Conservation (phyloP, 148 eudicot genomes). For the Selenicereus undatus region DNA sequence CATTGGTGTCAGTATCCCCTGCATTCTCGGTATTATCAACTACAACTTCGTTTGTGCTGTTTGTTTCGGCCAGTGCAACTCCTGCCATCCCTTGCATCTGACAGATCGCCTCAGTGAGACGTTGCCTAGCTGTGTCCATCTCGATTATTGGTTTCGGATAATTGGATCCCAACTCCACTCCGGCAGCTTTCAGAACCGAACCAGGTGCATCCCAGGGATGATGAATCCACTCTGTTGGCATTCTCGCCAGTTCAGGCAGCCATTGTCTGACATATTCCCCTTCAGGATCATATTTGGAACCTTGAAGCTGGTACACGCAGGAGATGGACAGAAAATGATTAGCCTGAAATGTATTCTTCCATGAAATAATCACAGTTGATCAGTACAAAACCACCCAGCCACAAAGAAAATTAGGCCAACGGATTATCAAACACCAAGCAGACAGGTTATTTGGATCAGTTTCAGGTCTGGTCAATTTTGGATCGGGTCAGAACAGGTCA, state of each 20-base stretch:
- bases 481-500: too few relatives aligned
- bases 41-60: conserved; percentile 58
- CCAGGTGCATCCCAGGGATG: conserved; percentile 93
- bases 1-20: background rate
- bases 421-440: background rate
- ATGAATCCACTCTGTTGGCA: conserved; percentile 98
- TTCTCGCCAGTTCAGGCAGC: conserved; percentile 90
- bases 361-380: background rate
- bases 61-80: conserved; percentile 31
- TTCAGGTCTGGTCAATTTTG: too few relatives aligned
- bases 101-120: conserved; percentile 53
- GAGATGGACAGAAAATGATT: background rate
- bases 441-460: background rate
- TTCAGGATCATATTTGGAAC: conserved; percentile 75
- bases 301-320: conserved; percentile 63
- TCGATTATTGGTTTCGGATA: conserved; percentile 85
- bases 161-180: conserved; percentile 81
- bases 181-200: conserved; percentile 69
- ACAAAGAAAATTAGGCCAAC: background rate
- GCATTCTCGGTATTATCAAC: conserved; percentile 52
- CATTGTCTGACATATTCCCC: conserved; percentile 89
- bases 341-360: background rate
- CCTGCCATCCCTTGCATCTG: conserved; percentile 59
- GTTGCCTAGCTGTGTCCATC: conserved; percentile 63
- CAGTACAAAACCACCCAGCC: background rate